Conservation (phyloP, 202 grass and related monocot genomes). For the Sporobolus alterniflorus region DNA sequence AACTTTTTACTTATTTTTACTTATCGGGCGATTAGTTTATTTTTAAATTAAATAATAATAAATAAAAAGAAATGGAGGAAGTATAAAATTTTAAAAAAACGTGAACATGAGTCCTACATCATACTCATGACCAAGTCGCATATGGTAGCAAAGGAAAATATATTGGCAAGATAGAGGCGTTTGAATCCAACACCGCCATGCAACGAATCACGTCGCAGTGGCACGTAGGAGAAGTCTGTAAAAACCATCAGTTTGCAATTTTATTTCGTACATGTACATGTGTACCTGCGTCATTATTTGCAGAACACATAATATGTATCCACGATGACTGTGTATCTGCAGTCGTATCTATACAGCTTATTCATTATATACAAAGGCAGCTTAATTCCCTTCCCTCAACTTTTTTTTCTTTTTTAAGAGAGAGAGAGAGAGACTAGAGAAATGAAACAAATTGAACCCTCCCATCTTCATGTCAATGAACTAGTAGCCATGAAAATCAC, state of each 20-base stretch:
- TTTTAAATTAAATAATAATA: too few relatives aligned
- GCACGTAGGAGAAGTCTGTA: neutral
- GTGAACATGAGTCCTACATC: neutral
- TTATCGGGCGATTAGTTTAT: too few relatives aligned
- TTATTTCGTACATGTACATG: too few relatives aligned
- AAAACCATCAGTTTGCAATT: too few relatives aligned
- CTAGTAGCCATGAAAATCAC: conserved; percentile 13
- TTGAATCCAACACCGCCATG: conserved; percentile 20
- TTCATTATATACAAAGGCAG: neutral
- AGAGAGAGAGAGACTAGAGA: neutral
- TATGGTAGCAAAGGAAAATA: neutral
- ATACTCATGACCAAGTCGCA: neutral
- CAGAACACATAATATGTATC: too few relatives aligned
- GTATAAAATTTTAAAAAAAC: too few relatives aligned
- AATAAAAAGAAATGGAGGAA: too few relatives aligned
- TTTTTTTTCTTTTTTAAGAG: neutral
- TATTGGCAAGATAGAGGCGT: neutral
- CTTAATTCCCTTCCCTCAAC: too few relatives aligned
- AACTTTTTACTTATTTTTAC: too few relatives aligned
- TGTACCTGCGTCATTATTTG: too few relatives aligned
- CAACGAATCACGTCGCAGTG: neutral
- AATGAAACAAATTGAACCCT: neutral
- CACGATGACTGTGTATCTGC: too few relatives aligned
- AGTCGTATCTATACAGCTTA: neutral
- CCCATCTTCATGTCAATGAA: conserved; percentile 13